Base-by-base conservation (phyloP, 306 rosid species). In the Heteromeles arbutifolia region DNA sequence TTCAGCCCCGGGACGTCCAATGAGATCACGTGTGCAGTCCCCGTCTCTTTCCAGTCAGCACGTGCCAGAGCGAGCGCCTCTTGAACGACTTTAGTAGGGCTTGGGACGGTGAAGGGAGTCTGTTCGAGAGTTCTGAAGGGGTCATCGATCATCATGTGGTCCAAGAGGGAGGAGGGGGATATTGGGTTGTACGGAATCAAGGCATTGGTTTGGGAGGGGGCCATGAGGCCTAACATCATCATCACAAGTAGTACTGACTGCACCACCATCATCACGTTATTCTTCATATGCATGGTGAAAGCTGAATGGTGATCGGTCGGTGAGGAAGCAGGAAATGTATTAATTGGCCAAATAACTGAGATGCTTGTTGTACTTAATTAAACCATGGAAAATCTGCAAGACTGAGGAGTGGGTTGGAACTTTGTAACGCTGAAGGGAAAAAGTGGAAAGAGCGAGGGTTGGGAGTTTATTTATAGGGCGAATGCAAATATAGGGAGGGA, bases 81-180 rank as follows among this genome's bases (percentile, higher is more conserved):
- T 8, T 73, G 3, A 7, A 8, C 22, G 22, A 67, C 77, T 26
- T 29, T 65, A 15, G 54, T 15, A 48, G 31, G 85, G 25, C 3
- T 9, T 8, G 62, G 80, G 26, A 82, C 15, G 52, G 73, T 75
- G 3, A 77, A 62, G 0, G 89, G 86, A 32, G 54, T 69, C 32
- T 85, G 87, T 6, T 85, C 87, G 0, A 85, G 87, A 65, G 85
- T 77, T 70, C 83, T 72, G 73, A 88, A 84, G 0, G 88, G 88
- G 48, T 88, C 87, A 1, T 88, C 88, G 8, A 75, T 76, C 69
- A 75, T 34, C 19, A 15, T 6, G 53, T 48, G 19, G 80, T 78
- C 88, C 89, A 82, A 84, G 0, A 80, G 43, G 1, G 19, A 14
- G 18, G 18, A 6, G 8, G 18, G 6, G 18, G 19, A 26, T 26